A percentile compares a stretch with the other conserved stretches of the same genome.
phyloP scores from a whole-genome alignment of 495 filamentous ascomycete species.

The Aspergillus coremiiformis region DNA sequence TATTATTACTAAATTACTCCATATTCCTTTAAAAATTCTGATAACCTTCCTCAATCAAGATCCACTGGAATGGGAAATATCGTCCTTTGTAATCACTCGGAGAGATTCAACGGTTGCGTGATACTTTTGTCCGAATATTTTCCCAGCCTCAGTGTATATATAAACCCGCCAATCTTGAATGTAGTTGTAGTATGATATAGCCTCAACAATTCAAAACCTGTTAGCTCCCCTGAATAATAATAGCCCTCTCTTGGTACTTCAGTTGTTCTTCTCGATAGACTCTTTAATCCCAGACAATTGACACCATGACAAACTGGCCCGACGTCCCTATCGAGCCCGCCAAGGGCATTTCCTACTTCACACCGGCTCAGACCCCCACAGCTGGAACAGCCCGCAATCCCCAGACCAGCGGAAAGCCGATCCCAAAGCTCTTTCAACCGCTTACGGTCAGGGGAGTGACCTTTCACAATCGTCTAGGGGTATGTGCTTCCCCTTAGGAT shows the following conservation, averaged over 20 bases:
- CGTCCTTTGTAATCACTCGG: background rate
- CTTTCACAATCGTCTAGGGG: conserved; percentile 49
- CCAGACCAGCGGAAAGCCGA: conserved; percentile 40
- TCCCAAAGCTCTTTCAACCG: conserved; percentile 57
- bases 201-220: no score
- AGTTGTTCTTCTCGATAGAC: no score
- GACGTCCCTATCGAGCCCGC: conserved; percentile 34
- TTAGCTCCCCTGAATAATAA: no score
- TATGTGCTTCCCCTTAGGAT: conserved; percentile 25
- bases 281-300: background rate
- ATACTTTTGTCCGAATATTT: no score
- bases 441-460: conserved; percentile 44
- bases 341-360: conserved; percentile 51
- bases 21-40: no score
- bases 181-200: no score
- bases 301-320: conserved; percentile 12
- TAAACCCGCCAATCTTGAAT: no score
- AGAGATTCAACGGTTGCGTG: background rate
- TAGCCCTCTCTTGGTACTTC: no score
- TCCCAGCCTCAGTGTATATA: no score
- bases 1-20: no score
- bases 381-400: conserved; percentile 51
- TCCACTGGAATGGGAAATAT: no score
- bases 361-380: conserved; percentile 51
- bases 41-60: no score